These are phyloP conservation scores for Heimioporus sp. DNA, from an alignment of 768 basidiomycete genomes.

Conservation along the genomic window DNA sequence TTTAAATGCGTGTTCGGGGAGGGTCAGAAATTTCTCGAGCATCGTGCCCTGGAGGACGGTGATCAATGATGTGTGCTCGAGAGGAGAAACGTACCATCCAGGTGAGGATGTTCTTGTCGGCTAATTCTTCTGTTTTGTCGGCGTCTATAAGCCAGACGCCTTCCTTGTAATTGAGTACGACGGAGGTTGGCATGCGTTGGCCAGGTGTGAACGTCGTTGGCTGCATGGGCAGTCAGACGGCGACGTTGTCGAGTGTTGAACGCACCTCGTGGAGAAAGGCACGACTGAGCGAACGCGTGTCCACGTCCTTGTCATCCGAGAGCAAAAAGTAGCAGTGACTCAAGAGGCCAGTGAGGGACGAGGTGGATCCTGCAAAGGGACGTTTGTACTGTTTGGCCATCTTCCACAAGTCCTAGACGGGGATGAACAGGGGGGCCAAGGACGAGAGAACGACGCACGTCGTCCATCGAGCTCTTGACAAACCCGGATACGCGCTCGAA, in stretches of 20 bases:
- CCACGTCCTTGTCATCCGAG: constrained; percentile 66
- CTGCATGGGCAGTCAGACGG: constrained; percentile 33
- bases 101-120: constrained; percentile 67
- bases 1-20: constrained; percentile 59
- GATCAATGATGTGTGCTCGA: background rate
- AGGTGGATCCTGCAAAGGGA: constrained; percentile 83
- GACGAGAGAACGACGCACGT: constrained; percentile 38
- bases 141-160: constrained; percentile 71
- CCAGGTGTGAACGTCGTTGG: constrained; percentile 68
- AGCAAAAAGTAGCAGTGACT: constrained; percentile 87
- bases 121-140: constrained; percentile 37
- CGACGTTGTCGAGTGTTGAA: background rate
- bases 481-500: constrained; percentile 78
- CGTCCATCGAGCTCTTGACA: constrained; percentile 73
- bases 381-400: constrained; percentile 59
- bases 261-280: constrained; percentile 60
- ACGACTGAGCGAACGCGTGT: constrained; percentile 57
- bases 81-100: constrained; percentile 58
- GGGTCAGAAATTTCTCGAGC: constrained; percentile 85
- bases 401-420: constrained; percentile 55
- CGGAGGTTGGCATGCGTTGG: constrained; percentile 72
- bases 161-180: constrained; percentile 61
- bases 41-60: constrained; percentile 67
- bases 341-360: constrained; percentile 80
- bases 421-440: no score